Percentiles rank a stretch among this genome's conserved stretches.
Evolutionary conservation across 2,329 filamentous ascomycete species (phyloP).

Genomic region (Aspergillus sp.): DNA sequence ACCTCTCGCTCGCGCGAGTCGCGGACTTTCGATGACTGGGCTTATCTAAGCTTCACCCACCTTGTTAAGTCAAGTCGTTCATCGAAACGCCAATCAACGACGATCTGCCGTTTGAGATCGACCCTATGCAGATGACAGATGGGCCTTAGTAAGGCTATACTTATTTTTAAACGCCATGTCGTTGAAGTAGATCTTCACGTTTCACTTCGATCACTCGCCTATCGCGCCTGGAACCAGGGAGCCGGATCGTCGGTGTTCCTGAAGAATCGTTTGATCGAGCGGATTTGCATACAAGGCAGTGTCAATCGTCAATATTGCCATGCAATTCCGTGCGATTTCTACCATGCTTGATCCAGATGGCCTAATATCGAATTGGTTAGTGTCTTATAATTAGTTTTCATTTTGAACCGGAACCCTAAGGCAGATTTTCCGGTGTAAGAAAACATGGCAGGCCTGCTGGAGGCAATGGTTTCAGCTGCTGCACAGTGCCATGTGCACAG

Average conservation of each 20-base stretch:
- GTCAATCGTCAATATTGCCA: not conserved
- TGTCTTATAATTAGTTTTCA: not conserved
- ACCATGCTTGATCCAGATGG: not conserved
- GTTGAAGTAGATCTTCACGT: slow-evolving; percentile 6
- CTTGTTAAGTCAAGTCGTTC: not conserved
- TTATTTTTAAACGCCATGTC: slow-evolving; percentile 4
- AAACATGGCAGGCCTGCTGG: not conserved
- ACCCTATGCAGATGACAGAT: slow-evolving; percentile 37
- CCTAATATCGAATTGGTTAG: not conserved
- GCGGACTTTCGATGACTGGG: not conserved
- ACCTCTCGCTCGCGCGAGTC: too few species aligned
- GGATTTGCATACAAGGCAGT: not conserved
- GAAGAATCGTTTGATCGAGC: not conserved
- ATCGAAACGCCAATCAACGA: slow-evolving; percentile 28
- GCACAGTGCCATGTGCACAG: not conserved
- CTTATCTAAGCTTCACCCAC: not conserved
- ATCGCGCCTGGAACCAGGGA: not conserved
- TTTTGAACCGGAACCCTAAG: not conserved
- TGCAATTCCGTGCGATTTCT: not conserved
- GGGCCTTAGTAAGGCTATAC: slow-evolving; percentile 7
- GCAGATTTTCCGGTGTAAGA: not conserved
- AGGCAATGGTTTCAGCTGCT: not conserved
- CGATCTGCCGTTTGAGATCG: slow-evolving; percentile 40
- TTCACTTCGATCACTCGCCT: not conserved
- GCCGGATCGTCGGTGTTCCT: not conserved